Conservation (phyloP, 2,329 filamentous ascomycete genomes). For the Alternaria alternata region DNA sequence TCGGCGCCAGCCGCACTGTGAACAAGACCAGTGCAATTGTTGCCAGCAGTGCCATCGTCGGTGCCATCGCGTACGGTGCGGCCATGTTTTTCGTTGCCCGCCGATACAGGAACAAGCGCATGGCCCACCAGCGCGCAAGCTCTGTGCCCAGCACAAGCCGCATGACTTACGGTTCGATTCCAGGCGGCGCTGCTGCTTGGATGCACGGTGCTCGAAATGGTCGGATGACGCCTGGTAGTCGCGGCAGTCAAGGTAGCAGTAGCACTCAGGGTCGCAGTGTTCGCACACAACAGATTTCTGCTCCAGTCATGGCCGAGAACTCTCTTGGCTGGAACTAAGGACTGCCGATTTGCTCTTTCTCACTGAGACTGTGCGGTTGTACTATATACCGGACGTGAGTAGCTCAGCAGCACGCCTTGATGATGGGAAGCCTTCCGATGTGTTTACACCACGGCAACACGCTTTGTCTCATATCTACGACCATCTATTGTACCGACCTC, state of each 20-base stretch:
- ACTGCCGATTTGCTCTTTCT: neutral
- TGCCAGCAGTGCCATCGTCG: constrained; percentile 77
- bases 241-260: constrained; percentile 48
- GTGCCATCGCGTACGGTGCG: constrained; percentile 86
- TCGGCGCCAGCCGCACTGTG: constrained; percentile 63
- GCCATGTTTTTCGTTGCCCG: constrained; percentile 95
- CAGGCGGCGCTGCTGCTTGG: constrained; percentile 57
- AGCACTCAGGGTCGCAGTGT: constrained; percentile 73
- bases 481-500: constrained; percentile 17
- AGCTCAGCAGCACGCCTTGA: constrained; percentile 8
- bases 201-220: constrained; percentile 56
- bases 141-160: constrained; percentile 77
- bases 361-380: constrained; percentile 36
- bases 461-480: constrained; percentile 11
- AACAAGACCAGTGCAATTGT: constrained; percentile 73
- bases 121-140: constrained; percentile 77
- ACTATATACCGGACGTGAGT: constrained; percentile 37
- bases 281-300: constrained; percentile 79
- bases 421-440: constrained; percentile 22
- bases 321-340: constrained; percentile 91
- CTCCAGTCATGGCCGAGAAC: constrained; percentile 91
- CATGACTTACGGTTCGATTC: constrained; percentile 47
- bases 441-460: constrained; percentile 26
- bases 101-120: constrained; percentile 86
- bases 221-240: constrained; percentile 52